Base-by-base conservation (phyloP, 2,329 filamentous ascomycete genomes). In the Ascochyta koolunga region DNA sequence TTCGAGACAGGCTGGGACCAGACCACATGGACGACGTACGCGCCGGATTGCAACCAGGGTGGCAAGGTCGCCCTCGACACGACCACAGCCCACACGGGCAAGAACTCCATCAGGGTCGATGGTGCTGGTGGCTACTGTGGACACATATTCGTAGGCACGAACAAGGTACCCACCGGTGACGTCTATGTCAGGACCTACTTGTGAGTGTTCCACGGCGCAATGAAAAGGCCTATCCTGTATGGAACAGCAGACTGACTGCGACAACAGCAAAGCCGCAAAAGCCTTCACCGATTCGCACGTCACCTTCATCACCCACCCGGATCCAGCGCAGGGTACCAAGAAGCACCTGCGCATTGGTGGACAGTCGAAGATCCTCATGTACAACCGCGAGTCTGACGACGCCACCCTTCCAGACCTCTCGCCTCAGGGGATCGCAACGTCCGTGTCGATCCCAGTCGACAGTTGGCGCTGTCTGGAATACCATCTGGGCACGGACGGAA, bases 51-150 rank as follows among this genome's bases (percentile, higher is more conserved):
- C 66, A 84, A 77, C 71, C 83, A 86, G 66, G 83, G 83, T 40
- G 83, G 84, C 32, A 80, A 76, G 52, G 78, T 86, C 48, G 77
- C 73, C 1, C 81, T 87, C 11, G 84, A 86, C 63, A 85, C 73
- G 59, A 76, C 83, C 33, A 82, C 77, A 0, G 83, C 81, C 0
- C 82, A 86, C 64, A 67, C 63, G 11, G 71, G 71, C 82, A 42
- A 98, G 86, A 61, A 93, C 83, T 72, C 87, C 81, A 72, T 99
- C 95, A 2, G 93, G 89, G 70, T 86, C 70, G 70, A 85, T 78
- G 64, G 90, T 80, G 56, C 91, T 83, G 9, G 89, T 85, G 15
- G 85, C 5, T 73, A 67, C 54, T 73, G 71, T 44, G 71, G 71
- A 27, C 84, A 87, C 65, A 82, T 85, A 39, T 86, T 86, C 72